Base-by-base conservation (phyloP, 2,329 filamentous ascomycete species). In the Botrytis pseudocinerea region DNA sequence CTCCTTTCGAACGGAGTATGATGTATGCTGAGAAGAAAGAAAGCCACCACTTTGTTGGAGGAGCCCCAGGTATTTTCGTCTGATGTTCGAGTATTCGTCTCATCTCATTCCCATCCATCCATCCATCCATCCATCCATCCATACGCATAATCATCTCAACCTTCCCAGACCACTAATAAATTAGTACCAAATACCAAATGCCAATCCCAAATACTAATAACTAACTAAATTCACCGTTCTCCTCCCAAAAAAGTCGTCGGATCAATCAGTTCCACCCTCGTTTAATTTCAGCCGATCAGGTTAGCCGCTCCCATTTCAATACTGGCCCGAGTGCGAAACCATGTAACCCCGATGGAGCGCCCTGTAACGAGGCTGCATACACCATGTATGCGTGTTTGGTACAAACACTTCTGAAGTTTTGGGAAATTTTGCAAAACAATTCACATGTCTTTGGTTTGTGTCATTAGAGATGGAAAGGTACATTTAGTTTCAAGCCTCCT, bases 281-380 rank as follows among this genome's bases (percentile, higher is more conserved):
- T 76, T 70, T 75, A 78, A 78, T 77, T 78, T 79, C 73, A 40
- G 70, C 77, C 57, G 73, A 79, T 79, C 28, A 61, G 75, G 78
- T 77, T 78, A 79, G 77, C 65, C 72, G 42, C 64, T n/a, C 32
- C 12, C 44, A 51, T 69, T n/a, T n/a, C 51, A 69, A 28, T 42
- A 25, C n/a, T 69, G 48, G 65, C 65, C 48, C 65, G 38, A 42
- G 38, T 66, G 46, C 46, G 25, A 54, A 28, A 54, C 46, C 62
- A 66, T 54, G 64, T 40, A 64, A 54, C 42, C 68, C 73, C 73
- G 74, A 77, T 76, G 76, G 74, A 74, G 69, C 74, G 65, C 38
- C 60, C 71, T 76, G 72, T 78, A 77, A 76, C 75, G 75, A 72
- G 65, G 2, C 62, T 66, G 70, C 70, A 71, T 71, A 40, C 25